Evolutionary conservation across 2,329 filamentous ascomycete genomes (phyloP).

Genomic region (Plenodomus biglobosus): DNA sequence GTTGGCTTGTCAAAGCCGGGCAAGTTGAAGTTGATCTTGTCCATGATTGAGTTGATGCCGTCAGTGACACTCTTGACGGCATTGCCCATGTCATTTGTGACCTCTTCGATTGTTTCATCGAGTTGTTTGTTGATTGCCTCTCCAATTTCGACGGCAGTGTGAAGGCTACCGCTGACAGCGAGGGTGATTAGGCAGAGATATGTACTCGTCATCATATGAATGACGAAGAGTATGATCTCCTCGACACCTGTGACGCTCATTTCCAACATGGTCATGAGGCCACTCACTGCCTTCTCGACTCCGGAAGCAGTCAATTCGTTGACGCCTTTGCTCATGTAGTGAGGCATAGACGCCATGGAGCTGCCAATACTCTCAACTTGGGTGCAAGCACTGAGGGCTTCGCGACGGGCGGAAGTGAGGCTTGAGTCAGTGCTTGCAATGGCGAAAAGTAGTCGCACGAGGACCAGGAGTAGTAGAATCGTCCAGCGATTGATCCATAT

Average conservation of each 20-base stretch:
- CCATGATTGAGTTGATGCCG: conserved; percentile 44
- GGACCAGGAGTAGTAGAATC: conserved; percentile 79
- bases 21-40: conserved; percentile 44
- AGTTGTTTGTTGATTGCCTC: conserved; percentile 63
- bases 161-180: conserved; percentile 75
- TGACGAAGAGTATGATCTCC: conserved; percentile 85
- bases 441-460: conserved; percentile 77
- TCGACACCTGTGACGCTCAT: conserved; percentile 82
- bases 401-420: conserved; percentile 71
- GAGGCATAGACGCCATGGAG: conserved; percentile 96
- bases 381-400: conserved; percentile 86
- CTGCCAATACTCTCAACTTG: conserved; percentile 92
- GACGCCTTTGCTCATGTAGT: conserved; percentile 86
- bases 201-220: conserved; percentile 87
- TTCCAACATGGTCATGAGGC: conserved; percentile 74
- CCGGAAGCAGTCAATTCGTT: conserved; percentile 81
- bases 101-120: conserved; percentile 63
- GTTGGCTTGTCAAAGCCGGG: conserved; percentile 52
- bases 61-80: conserved; percentile 38
- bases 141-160: conserved; percentile 65
- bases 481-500: conserved; percentile 99
- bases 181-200: conserved; percentile 89
- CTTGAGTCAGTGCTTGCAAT: conserved; percentile 71
- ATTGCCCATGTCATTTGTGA: conserved; percentile 54
- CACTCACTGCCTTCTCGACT: conserved; percentile 78